Evolutionary conservation across 2,329 filamentous ascomycete species (phyloP).

Genomic region (Knoxdaviesia proteae): DNA sequence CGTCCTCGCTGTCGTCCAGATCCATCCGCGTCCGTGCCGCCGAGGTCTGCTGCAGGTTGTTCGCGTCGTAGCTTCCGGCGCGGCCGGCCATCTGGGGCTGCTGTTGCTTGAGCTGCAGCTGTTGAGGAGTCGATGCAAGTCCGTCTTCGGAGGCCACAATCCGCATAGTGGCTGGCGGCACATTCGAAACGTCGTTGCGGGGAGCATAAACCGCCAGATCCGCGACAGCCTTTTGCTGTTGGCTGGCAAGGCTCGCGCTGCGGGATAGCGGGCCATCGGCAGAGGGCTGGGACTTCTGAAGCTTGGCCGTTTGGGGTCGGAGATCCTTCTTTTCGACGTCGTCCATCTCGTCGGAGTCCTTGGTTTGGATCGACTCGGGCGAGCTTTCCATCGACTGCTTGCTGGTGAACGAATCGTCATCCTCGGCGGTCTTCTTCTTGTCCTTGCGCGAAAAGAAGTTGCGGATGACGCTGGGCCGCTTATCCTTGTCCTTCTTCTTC

Average conservation of each 20-base stretch:
- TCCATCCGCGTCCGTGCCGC: constrained; percentile 35
- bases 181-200: constrained; percentile 31
- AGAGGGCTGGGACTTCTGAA: constrained; percentile 43
- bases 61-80: too few relatives aligned
- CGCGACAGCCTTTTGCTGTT: constrained; percentile 17
- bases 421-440: constrained; percentile 33
- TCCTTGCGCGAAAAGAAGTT: constrained; percentile 43
- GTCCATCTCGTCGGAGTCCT: constrained; percentile 1
- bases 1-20: too few relatives aligned
- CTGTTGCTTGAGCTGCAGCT: constrained; percentile 14
- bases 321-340: not conserved
- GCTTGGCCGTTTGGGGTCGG: constrained; percentile 36
- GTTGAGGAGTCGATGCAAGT: too few relatives aligned
- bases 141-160: constrained; percentile 27
- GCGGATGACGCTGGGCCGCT: constrained; percentile 34
- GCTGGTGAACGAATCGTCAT: constrained; percentile 34
- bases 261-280: constrained; percentile 16
- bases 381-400: constrained; percentile 6
- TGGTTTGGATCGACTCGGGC: not conserved
- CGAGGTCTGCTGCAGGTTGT: constrained; percentile 12
- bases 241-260: constrained; percentile 13
- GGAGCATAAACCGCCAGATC: constrained; percentile 16
- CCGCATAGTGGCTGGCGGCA: constrained; percentile 35
- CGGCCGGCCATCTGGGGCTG: constrained; percentile 7
- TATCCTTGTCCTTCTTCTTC: constrained; percentile 54